Percentiles rank a stretch among this genome's conserved stretches.
Conservation (phyloP, 1,284 basidiomycete species). For the Naganishia cerealis region DNA sequence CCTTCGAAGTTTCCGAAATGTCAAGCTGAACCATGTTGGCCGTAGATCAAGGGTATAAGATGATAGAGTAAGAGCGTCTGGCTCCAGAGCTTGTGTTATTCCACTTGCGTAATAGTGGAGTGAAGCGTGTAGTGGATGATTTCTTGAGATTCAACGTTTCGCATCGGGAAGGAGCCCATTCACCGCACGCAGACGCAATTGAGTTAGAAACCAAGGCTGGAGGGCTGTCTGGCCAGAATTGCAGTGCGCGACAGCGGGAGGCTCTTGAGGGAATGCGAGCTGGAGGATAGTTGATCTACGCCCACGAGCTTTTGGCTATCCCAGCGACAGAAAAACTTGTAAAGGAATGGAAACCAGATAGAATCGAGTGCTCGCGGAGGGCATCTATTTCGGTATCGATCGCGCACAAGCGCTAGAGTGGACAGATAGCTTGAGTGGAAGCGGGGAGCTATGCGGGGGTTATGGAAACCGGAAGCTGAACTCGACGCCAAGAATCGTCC, state of each 20-base stretch:
- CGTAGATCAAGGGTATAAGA: neutral
- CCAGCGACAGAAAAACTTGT: too few species aligned
- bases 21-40: constrained; percentile 51
- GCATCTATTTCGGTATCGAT: too few species aligned
- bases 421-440: too few species aligned
- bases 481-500: too few species aligned
- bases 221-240: neutral
- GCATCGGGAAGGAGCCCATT: constrained; percentile 1
- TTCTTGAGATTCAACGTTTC: neutral
- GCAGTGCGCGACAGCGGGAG: neutral
- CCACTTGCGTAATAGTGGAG: neutral
- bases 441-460: too few species aligned
- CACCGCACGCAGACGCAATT: neutral
- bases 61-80: neutral
- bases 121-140: neutral
- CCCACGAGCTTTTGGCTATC: too few species aligned
- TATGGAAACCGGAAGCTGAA: too few species aligned
- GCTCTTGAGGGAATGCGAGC: too few species aligned
- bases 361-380: too few species aligned
- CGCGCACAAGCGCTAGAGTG: too few species aligned
- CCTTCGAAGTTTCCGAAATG: constrained; percentile 49
- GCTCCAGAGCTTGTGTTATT: constrained; percentile 22
- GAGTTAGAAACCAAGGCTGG: neutral
- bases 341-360: too few species aligned
- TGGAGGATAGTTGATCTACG: too few species aligned